Conservation (phyloP, 2,329 filamentous ascomycete genomes). For the Tolypocladium tundrense region DNA sequence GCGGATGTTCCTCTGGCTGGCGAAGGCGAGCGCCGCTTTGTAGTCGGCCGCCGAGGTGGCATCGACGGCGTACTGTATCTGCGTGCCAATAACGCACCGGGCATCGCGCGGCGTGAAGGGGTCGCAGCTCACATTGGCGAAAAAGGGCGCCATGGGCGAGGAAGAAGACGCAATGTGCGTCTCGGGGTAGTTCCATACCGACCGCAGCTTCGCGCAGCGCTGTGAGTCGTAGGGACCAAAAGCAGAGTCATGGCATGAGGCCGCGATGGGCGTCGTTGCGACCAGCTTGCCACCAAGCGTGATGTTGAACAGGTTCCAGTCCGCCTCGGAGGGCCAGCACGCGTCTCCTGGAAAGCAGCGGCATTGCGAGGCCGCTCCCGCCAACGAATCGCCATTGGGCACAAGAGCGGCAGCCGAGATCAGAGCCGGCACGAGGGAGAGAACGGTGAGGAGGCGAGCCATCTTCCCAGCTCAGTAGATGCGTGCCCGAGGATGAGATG, state of each 20-base stretch:
- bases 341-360: conserved; percentile 36
- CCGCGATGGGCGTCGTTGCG: conserved; percentile 39
- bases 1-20: conserved; percentile 24
- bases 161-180: conserved; percentile 26
- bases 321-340: conserved; percentile 36
- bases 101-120: conserved; percentile 25
- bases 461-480: not conserved
- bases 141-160: conserved; percentile 28
- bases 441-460: not conserved
- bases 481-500: not conserved
- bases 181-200: conserved; percentile 21
- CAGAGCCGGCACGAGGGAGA: not conserved
- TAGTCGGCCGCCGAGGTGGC: conserved; percentile 20
- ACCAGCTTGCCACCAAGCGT: conserved; percentile 41
- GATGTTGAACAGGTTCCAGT: conserved; percentile 41
- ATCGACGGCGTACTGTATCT: conserved; percentile 28
- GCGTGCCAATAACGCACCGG: conserved; percentile 32
- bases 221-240: conserved; percentile 25
- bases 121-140: conserved; percentile 26
- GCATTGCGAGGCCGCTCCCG: not conserved
- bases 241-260: conserved; percentile 37
- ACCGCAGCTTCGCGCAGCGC: conserved; percentile 28
- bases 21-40: conserved; percentile 23
- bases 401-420: not conserved
- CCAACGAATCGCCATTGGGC: not conserved